phyloP scores from a whole-genome alignment of 495 filamentous ascomycete genomes.

The Aspergillus olivimuriae region DNA sequence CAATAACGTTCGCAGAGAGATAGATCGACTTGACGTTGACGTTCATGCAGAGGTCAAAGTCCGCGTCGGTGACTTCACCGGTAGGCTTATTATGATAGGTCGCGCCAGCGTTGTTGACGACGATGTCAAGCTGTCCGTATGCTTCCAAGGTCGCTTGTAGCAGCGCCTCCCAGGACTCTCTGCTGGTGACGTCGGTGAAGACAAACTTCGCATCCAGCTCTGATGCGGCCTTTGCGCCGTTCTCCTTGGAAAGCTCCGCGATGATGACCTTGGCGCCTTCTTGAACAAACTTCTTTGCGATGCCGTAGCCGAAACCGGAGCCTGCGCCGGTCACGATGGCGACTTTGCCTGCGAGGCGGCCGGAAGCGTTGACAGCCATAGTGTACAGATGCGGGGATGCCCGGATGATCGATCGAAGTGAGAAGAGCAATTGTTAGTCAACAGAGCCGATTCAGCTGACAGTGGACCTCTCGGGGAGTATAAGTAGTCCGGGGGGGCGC shows the following conservation, averaged over 20 bases:
- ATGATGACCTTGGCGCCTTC: slow-evolving; percentile 50
- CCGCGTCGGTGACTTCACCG: slow-evolving; percentile 50
- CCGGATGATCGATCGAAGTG: not conserved
- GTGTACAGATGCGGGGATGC: not conserved
- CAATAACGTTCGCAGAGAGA: slow-evolving; percentile 42
- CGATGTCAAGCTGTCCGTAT: slow-evolving; percentile 29
- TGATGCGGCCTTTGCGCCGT: slow-evolving; percentile 15
- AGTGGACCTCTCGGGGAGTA: too few relatives aligned
- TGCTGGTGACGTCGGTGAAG: slow-evolving; percentile 22
- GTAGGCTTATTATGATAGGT: slow-evolving; percentile 38
- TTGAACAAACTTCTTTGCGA: slow-evolving; percentile 42
- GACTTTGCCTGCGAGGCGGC: slow-evolving; percentile 42
- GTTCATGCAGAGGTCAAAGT: slow-evolving; percentile 54
- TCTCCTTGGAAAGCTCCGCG: slow-evolving; percentile 39
- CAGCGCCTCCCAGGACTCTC: slow-evolving; percentile 17
- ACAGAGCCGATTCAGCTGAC: too few relatives aligned
- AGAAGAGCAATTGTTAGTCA: too few relatives aligned
- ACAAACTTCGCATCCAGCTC: slow-evolving; percentile 16
- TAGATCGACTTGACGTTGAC: slow-evolving; percentile 55
- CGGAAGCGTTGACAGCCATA: slow-evolving; percentile 1
- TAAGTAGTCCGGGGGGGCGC: too few relatives aligned
- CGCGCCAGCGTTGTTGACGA: slow-evolving; percentile 34
- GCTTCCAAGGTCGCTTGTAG: slow-evolving; percentile 18
- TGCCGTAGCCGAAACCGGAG: slow-evolving; percentile 49
- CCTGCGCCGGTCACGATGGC: slow-evolving; percentile 41